These are phyloP conservation scores for Zygoascus hellenicus DNA, from an alignment of 1,139 yeast genomes.

Conservation along the genomic window DNA sequence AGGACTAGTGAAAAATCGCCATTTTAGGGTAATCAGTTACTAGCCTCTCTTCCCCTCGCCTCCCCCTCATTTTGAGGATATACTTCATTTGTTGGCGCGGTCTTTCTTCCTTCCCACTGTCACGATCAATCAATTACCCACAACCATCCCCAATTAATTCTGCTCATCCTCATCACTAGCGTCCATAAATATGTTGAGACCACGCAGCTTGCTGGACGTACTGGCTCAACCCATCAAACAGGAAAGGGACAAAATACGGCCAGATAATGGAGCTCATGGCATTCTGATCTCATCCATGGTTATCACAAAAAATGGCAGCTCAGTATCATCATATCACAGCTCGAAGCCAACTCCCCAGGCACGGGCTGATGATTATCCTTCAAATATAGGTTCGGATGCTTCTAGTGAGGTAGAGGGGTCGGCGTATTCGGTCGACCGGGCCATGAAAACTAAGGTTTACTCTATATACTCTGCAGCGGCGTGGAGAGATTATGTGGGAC, in stretches of 20 bases:
- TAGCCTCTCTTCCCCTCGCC: too few relatives aligned
- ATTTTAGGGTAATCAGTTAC: too few relatives aligned
- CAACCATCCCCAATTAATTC: not conserved
- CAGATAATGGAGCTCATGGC: conserved; percentile 11
- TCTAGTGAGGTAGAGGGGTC: conserved; percentile 7
- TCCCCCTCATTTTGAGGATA: too few relatives aligned
- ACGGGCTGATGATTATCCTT: conserved; percentile 5
- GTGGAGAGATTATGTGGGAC: conserved; percentile 27
- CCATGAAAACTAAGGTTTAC: conserved; percentile 28
- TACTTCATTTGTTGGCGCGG: too few relatives aligned
- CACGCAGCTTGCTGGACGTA: conserved; percentile 24
- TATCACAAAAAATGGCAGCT: conserved; percentile 23
- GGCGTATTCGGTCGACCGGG: conserved; percentile 26
- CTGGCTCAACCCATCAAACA: conserved; percentile 26
- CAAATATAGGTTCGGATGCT: not conserved
- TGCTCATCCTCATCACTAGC: not conserved
- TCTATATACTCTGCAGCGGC: conserved; percentile 28
- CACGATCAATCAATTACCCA: too few relatives aligned
- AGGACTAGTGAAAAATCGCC: too few relatives aligned
- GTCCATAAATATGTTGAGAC: conserved; percentile 22
- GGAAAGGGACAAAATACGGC: conserved; percentile 8
- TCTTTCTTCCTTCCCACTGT: too few relatives aligned
- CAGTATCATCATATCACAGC: conserved; percentile 27
- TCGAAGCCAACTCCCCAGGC: conserved; percentile 24
- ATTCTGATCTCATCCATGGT: conserved; percentile 28